Base-by-base conservation (phyloP, 306 rosid genomes). In the Vigna mungo region DNA sequence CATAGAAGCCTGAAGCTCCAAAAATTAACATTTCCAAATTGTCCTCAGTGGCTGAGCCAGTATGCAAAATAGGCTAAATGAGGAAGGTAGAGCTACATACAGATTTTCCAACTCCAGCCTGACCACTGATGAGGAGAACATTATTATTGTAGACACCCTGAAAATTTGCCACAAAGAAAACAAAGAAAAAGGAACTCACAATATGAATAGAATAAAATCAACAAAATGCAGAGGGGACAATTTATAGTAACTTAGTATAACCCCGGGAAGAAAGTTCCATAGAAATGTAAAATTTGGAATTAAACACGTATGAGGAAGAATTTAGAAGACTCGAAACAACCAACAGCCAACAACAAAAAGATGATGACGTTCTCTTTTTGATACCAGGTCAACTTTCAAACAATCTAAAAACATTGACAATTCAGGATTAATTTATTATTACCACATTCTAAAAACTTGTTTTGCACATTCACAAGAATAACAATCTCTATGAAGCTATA, bases 41-140 rank as follows among this genome's bases (percentile, higher is more conserved):
- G 8, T 71, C 71, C 59, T 14, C 20, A 4, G 16, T 8, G 16
- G 48, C 41, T 65, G 43, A 43, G 27, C 48, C 55, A 63, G 30
- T n/a, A 39, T 20, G 46, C 44, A 61, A 81, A 71, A 78, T 17
- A 56, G 70, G 63, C 48, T 34, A 41, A 53, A 59, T 59, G 80
- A 51, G 51, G 85, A 85, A 58, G 84, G 63, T 64, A 56, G 53
- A 73, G 71, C 41, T 55, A 68, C 95, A 53, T 92, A 89, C 98
- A 60, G 98, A 95, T 90, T 92, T 95, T 76, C 96, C 97, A 47
- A 89, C 86, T 85, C 98, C 98, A 71, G 98, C 90, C 79, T 85
- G 97, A 63, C 98, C 98, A 62, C 83, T 92, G 86, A 94, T 68
- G 48, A 94, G 83, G 77, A 94, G 88, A 62, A 88, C 95, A 4